Evolutionary conservation across 2,329 filamentous ascomycete species (phyloP), one percentile per base, ranked within the genome.

Genomic region (Xylariaceae sp.): DNA sequence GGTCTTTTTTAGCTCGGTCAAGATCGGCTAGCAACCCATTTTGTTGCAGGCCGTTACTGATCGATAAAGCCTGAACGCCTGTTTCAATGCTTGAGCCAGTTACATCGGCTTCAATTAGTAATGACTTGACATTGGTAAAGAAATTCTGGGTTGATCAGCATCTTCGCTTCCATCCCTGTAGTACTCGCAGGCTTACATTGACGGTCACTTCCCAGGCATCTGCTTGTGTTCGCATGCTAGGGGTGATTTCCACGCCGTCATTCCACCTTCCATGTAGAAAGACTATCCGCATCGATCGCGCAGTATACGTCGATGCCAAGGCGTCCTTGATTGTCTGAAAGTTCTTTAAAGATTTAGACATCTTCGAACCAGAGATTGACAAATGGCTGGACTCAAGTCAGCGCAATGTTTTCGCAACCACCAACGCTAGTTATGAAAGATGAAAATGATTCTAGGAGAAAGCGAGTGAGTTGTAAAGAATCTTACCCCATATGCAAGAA

Each of bases 281-380:
- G 14, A 93, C 85, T 42, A 94, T 86, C 37, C 92, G 80, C 70
- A 96, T 76, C 44, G 82, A 83, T 48, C 92, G 77, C 1, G 90
- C 75, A 0, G 88, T 93, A 74, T 88, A 95, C 10, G 68, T 74
- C 2, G 71, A 76, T 10, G 68, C 69, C 6, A 97, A 70, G 0
- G 91, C 90, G 64, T 94, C 87, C 22, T 88, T 79, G 51, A 97
- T 95, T 0, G 92, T 95, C 33, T 89, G 89, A 66, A 96, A 96
- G 66, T 96, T 97, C 72, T 97, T 96, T 46, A 97, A 69, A 14
- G 83, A 89, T 67, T 97, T 97, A 46, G 86, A 92, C 92, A 97
- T 97, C 66, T 97, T 97, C 19, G 84, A 88, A 0, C 92, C 91
- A 21, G 85, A 81, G 46, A 97, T 96, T 5, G 83, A 86, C 38